phyloP scores from a whole-genome alignment of 208 protist species.

The Trypanosomatidae sp. region DNA sequence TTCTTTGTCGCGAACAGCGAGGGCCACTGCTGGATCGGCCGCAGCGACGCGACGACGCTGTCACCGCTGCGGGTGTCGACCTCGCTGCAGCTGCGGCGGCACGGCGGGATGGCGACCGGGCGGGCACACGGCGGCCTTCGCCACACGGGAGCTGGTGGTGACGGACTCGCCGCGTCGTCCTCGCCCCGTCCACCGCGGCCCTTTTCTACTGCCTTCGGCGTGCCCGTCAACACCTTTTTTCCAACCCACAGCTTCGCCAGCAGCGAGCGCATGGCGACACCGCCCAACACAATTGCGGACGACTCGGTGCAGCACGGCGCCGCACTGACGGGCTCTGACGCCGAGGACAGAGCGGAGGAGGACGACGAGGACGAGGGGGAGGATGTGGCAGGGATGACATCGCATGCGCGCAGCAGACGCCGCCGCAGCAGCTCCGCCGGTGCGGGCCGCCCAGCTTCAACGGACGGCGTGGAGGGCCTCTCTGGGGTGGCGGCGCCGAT shows the following conservation, averaged over 20 bases:
- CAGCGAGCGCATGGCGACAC: too few species aligned
- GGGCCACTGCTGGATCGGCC: slow-evolving; percentile 33
- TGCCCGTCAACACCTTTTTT: too few species aligned
- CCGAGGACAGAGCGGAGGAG: slow-evolving; percentile 3
- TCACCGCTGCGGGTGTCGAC: slow-evolving; percentile 18
- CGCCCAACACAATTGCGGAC: slow-evolving; percentile 8
- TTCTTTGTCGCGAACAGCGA: slow-evolving; percentile 31
- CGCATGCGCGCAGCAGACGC: not conserved
- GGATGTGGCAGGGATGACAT: slow-evolving; percentile 2
- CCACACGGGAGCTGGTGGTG: not conserved
- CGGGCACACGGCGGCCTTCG: not conserved
- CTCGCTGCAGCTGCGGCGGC: slow-evolving; percentile 7
- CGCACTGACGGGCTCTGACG: not conserved
- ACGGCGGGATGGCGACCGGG: too few species aligned
- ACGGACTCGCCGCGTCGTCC: slow-evolving; percentile 4
- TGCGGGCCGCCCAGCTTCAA: not conserved
- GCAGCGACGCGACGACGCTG: slow-evolving; percentile 17
- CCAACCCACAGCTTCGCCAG: too few species aligned
- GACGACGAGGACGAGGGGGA: not conserved
- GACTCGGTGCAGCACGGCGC: not conserved
- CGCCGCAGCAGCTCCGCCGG: slow-evolving; percentile 3
- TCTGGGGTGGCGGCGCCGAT: slow-evolving; percentile 4
- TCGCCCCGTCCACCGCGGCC: slow-evolving; percentile 5
- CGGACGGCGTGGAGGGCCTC: slow-evolving; percentile 11
- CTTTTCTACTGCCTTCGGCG: slow-evolving; percentile 5